Evolutionary conservation across 73 alveolate species (phyloP).

Genomic region (Blepharisma stoltei): DNA sequence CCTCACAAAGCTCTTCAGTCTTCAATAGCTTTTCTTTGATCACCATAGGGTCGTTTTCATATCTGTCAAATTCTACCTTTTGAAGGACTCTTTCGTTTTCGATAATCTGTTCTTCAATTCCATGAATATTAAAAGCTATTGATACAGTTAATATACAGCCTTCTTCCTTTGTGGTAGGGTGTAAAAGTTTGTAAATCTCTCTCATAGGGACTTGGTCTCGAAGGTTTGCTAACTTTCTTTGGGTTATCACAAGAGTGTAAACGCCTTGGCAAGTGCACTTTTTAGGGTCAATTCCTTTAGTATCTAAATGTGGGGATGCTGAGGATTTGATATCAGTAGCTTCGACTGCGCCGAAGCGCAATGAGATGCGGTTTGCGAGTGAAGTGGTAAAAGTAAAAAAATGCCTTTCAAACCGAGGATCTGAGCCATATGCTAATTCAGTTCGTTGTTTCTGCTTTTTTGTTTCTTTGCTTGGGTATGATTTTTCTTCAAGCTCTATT

Average conservation of each 20-base stretch:
- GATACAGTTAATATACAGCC: neutral
- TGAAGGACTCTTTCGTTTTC: conserved; percentile 13
- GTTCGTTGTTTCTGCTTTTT: conserved; percentile 19
- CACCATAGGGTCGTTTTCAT: neutral
- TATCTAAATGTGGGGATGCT: neutral
- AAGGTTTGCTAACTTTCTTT: conserved; percentile 1
- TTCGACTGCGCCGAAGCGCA: conserved; percentile 9
- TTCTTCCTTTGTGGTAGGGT: conserved; percentile 6
- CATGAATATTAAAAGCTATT: neutral
- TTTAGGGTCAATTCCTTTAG: neutral
- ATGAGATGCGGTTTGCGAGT: neutral
- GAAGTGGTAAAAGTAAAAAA: neutral
- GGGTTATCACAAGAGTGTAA: conserved; percentile 1
- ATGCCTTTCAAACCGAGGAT: neutral
- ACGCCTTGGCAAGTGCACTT: conserved; percentile 23
- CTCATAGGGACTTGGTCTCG: neutral
- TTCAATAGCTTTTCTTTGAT: neutral
- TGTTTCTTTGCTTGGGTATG: neutral
- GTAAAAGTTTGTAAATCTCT: neutral
- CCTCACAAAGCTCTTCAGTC: neutral
- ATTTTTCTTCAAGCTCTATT: neutral
- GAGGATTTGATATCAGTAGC: neutral
- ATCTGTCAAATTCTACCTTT: conserved; percentile 1
- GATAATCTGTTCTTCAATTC: conserved; percentile 4
- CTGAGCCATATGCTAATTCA: neutral